Conservation (phyloP, 108 stramenopile species). For the Cyclotella baltica region DNA sequence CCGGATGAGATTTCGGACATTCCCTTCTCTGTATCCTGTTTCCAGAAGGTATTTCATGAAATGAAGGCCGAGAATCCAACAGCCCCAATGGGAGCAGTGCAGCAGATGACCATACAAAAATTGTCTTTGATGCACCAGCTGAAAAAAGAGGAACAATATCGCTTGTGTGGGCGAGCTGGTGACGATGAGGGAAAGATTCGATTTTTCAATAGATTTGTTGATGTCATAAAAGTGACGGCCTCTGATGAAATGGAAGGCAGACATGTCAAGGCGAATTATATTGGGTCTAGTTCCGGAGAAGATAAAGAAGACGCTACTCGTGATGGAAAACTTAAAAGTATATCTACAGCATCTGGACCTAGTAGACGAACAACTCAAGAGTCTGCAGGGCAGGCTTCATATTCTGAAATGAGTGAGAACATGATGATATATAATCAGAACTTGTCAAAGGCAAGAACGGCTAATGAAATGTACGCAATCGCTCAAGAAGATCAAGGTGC, state of each 20-base stretch:
- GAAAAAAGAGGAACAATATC: neutral
- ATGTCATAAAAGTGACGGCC: neutral
- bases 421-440: no score
- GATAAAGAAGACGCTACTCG: no score
- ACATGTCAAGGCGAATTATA: neutral
- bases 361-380: no score
- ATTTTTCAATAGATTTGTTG: slow-evolving; percentile 12
- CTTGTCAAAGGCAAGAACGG: no score
- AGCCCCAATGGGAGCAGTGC: slow-evolving; percentile 30
- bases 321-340: no score
- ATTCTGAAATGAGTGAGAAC: no score
- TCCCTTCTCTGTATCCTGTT: no score
- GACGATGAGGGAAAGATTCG: slow-evolving; percentile 17
- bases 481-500: slow-evolving; percentile 2
- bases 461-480: slow-evolving; percentile 14
- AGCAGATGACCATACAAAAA: slow-evolving; percentile 31
- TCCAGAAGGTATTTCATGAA: slow-evolving; percentile 40
- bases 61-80: slow-evolving; percentile 35
- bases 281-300: no score
- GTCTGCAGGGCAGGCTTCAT: no score
- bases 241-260: slow-evolving; percentile 1
- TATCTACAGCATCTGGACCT: no score
- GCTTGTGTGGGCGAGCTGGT: no score
- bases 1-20: no score
- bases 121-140: slow-evolving; percentile 18